These are phyloP conservation scores for Populus pruinosa DNA, from an alignment of 345 rosid genomes.

Conservation along the genomic window DNA sequence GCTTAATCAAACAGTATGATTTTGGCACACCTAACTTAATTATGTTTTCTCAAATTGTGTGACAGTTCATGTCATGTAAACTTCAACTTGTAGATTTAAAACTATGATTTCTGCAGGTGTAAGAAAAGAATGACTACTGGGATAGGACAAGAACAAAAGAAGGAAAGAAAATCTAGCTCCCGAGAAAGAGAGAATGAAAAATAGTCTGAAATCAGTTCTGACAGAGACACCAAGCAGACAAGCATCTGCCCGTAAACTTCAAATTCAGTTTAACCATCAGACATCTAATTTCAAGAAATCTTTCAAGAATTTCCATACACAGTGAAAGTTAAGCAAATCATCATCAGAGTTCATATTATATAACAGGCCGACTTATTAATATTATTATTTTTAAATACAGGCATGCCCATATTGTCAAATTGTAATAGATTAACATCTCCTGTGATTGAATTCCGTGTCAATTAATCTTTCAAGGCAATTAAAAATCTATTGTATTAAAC, in stretches of 20 bases:
- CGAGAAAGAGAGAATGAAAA: neutral
- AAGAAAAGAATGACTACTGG: neutral
- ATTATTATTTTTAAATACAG: no score
- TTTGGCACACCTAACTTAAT: conserved; percentile 1
- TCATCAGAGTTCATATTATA: no score
- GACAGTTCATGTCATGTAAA: neutral
- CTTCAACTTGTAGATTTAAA: neutral
- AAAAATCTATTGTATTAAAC: neutral
- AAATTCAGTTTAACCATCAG: neutral
- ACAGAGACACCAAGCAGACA: neutral
- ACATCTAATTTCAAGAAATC: neutral
- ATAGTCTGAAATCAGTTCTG: neutral
- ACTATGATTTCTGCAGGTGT: neutral
- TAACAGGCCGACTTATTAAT: no score
- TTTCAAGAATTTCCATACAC: neutral
- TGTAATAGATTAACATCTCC: neutral
- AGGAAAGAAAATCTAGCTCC: neutral
- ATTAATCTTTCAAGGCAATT: neutral
- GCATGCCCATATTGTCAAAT: neutral
- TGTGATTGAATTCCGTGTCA: neutral
- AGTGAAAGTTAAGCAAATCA: neutral
- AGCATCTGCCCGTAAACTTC: neutral
- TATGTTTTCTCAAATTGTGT: neutral
- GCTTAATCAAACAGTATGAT: neutral
- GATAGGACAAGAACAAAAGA: neutral